Evolutionary conservation across 371 early-diverging fungal species (phyloP), one percentile per base, ranked within the genome.

Genomic region (Zychaea mexicana): DNA sequence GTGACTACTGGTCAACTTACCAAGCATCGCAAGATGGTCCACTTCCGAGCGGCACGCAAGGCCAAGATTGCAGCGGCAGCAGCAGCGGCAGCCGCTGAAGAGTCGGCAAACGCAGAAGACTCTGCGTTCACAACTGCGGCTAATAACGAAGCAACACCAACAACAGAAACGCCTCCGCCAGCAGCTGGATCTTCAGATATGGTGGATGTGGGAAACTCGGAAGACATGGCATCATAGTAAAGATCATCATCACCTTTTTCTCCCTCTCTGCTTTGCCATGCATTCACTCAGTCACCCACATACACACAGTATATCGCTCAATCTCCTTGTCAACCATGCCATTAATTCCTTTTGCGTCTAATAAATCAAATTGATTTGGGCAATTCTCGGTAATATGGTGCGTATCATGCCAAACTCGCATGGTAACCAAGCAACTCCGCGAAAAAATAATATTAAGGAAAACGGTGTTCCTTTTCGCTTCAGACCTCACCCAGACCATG

Each of bases 11-110:
- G 82, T 6, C 82, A 82, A 39, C 56, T 82, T 21, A 82, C 78
- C 36, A 82, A 82, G 28, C 82, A 82, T 65, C 75, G 78, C 39
- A 82, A 82, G 57, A 82, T 82, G 82, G 82, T 82, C n/a, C 82
- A 82, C 66, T 82, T 76, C 32, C 70, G 81, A 52, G 76, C 78
- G 3, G 76, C 78, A 9, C 67, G 78, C 30, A 81, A 81, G 57
- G 76, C 74, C 1, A 81, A 81, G 32, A 49, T 74, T 17, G 69
- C 66, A 22, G 78, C 78, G 13, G 74, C 70, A 17, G 81, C 78
- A 9, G 78, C 72, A 32, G 81, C 72, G 0, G 74, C 62, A 7
- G 73, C 70, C 38, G 75, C 62, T 15, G 68, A 32, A 30, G 56
- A 54, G n/a, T 56, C 57, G 8, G 70, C 61, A 32, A 54, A 52